Conservation (phyloP, 805 yeast genomes). For the Jamesozyma lodderae region DNA sequence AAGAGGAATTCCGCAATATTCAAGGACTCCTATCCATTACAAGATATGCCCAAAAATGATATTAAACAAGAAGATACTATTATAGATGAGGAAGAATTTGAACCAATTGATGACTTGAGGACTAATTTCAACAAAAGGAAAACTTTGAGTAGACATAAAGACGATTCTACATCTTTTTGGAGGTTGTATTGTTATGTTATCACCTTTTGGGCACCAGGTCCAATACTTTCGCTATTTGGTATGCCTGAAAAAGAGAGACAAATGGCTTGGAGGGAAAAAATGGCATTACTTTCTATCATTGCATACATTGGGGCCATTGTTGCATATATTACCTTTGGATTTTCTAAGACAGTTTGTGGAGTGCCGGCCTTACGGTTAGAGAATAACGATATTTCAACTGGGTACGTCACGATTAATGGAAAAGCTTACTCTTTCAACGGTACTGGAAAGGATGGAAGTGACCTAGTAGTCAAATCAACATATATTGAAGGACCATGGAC, state of each 20-base stretch:
- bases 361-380: conserved; percentile 40
- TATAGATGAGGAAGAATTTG: conserved; percentile 1
- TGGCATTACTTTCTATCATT: conserved; percentile 73
- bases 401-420: conserved; percentile 72
- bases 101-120: background rate
- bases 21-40: conserved; percentile 5
- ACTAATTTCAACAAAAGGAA: conserved; percentile 2
- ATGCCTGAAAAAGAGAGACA: conserved; percentile 73
- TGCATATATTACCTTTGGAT: conserved; percentile 84
- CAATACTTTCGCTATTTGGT: conserved; percentile 52
- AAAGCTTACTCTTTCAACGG: conserved; percentile 61
- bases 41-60: conserved; percentile 1
- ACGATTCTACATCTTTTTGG: conserved; percentile 41
- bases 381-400: conserved; percentile 47
- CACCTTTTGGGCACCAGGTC: conserved; percentile 90
- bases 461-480: conserved; percentile 52
- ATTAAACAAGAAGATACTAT: background rate
- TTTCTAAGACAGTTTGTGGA: conserved; percentile 73
- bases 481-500: conserved; percentile 68
- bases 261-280: conserved; percentile 95
- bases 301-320: conserved; percentile 63
- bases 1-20: background rate
- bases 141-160: conserved; percentile 3
- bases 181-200: conserved; percentile 64
- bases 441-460: conserved; percentile 72